phyloP scores from a whole-genome alignment of 1,284 basidiomycete species.

The Mycena sp. region DNA sequence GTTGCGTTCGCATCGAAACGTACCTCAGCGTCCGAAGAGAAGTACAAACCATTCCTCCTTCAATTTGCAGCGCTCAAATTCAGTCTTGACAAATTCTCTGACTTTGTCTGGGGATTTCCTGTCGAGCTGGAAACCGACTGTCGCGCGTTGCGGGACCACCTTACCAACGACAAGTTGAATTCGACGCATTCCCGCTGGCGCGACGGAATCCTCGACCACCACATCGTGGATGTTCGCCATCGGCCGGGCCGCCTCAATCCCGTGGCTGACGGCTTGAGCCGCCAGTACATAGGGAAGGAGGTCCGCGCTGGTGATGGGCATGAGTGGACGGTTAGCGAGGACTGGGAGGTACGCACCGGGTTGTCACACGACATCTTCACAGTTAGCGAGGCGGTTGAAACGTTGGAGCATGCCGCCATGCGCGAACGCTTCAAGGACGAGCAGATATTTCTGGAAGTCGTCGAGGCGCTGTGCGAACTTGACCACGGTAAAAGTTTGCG shows the following conservation, averaged over 20 bases:
- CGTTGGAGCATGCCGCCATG: slow-evolving; percentile 18
- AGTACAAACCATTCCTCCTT: slow-evolving; percentile 44
- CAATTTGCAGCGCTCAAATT: too few species aligned
- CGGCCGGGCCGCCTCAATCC: too few species aligned
- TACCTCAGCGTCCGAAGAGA: slow-evolving; percentile 38
- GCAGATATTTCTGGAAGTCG: too few species aligned
- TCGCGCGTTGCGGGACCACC: too few species aligned
- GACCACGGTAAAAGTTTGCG: too few species aligned
- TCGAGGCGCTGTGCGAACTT: too few species aligned
- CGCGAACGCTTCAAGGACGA: slow-evolving; percentile 36
- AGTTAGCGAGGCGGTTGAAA: not conserved
- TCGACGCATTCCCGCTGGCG: too few species aligned
- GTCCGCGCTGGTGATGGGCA: slow-evolving; percentile 37
- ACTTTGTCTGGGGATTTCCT: slow-evolving; percentile 39
- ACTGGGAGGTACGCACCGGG: slow-evolving; percentile 43
- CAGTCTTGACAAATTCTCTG: slow-evolving; percentile 40
- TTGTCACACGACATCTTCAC: slow-evolving; percentile 22
- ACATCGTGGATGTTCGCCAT: too few species aligned
- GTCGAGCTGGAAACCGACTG: slow-evolving; percentile 44
- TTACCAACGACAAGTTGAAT: too few species aligned
- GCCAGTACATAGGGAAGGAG: slow-evolving; percentile 13
- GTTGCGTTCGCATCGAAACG: slow-evolving; percentile 41
- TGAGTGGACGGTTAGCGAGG: slow-evolving; percentile 41
- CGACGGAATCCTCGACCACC: too few species aligned
- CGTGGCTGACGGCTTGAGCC: slow-evolving; percentile 41